Evolutionary conservation across 768 basidiomycete genomes (phyloP), one percentile per base, ranked within the genome.

Genomic region (Austroboletus festivus): DNA sequence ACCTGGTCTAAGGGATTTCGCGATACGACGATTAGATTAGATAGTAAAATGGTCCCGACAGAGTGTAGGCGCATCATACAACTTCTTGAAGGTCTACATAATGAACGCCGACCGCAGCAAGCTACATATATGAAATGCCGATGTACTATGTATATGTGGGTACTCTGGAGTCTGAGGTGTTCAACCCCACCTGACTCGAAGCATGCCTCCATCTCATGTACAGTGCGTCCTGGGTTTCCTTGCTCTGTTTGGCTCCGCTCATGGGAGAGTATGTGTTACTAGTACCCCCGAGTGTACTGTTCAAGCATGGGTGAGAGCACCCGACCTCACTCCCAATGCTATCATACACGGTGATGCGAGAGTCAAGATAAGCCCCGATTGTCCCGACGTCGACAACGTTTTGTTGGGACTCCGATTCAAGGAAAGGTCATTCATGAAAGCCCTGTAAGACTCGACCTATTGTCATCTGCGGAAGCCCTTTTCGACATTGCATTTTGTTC

Each of bases 361-460:
- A 31, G 38, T 59, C 21, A 55, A 50, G 43, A 45, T 59, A 50
- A 55, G 50, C 19, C 46, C 50, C 0, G 57, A 15, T 31, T 55
- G 50, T 26, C 57, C 57, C 20, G 22, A 24, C 5, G 8, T 56
- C 30, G 38, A 52, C 6, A 19, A 12, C 6, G 39, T 48, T 26
- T 44, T 22, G 16, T 23, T 61, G 33, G 48, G 56, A 9, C 22
- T 59, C 16, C 48, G 50, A 21, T 46, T 61, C 51, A 55, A 55
- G 38, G 31, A 74, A 47, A 35, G 48, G 22, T 58, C 56, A 2
- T 43, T 58, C 26, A 21, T 50, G 18, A 58, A 58, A 43, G 40
- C 40, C 4, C 30, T 54, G 56, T 54, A 47, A 1, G 44, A 13
- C 18, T 37, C 35, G n/a, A n/a, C n/a, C n/a, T n/a, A n/a, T 13